Base-by-base conservation (phyloP, 192 early-diverging fungal species). In the Entomortierella parvispora region DNA sequence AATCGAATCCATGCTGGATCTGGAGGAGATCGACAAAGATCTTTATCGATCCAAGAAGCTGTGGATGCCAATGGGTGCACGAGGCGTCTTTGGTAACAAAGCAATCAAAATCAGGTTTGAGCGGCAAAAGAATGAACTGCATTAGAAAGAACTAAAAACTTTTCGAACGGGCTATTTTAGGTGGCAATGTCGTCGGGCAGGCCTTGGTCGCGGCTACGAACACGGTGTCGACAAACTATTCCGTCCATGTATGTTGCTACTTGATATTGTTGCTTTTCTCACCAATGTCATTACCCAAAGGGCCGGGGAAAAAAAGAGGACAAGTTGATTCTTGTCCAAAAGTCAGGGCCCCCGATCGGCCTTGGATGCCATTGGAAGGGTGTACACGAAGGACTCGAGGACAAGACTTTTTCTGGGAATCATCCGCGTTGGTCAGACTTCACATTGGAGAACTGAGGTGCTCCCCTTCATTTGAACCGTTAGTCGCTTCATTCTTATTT, bases 401-500 rank as follows among this genome's bases (percentile, higher is more conserved):
- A 12, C 7, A 40, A 9, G 12, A 40, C 12, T 40, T 40, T 5
- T 40, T 40, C 37, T 12, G 7, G 37, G 12, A 12, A 12, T 5
- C 37, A 40, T 12, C 37, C 37, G 5, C 37, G 12, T 9, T 40
- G 5, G 37, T 40, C 5, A 12, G 37, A 5, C 7, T 12, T 40
- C 37, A 40, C 37, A 40, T 40, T 40, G n/a, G n/a, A n/a, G n/a
- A n/a, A n/a, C n/a, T n/a, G n/a, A n/a, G n/a, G n/a, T n/a, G n/a
- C n/a, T n/a, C n/a, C n/a, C n/a, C n/a, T n/a, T n/a, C n/a, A n/a
- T n/a, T n/a, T 59, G 26, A 33, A 50, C 25, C 50, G 23, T 43
- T 50, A 85, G 84, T 95, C 94, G 4, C 77, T 97, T 10, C 94
- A 97, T 69, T 92, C 87, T 68, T 96, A 97, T 79, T 97, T 97